These are phyloP conservation scores for Lepidium africanum DNA, from an alignment of 345 rosid genomes.

Conservation along the genomic window DNA sequence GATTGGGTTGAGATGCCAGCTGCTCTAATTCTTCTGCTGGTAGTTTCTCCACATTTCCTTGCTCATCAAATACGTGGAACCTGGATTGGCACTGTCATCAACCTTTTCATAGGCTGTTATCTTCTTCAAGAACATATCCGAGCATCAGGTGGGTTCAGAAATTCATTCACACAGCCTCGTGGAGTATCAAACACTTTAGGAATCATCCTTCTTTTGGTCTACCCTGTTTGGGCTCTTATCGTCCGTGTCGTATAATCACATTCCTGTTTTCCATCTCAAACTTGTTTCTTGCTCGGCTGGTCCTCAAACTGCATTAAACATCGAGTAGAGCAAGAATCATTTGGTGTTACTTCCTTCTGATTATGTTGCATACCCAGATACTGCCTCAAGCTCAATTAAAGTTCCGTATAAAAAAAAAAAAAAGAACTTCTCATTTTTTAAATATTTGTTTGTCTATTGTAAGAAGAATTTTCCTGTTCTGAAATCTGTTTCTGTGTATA, in stretches of 20 bases:
- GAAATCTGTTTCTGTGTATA: neutral
- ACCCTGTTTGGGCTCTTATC: constrained; percentile 81
- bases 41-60: constrained; percentile 56
- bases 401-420: neutral
- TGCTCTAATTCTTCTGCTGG: constrained; percentile 62
- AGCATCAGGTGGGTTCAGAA: constrained; percentile 90
- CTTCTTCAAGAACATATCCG: constrained; percentile 84
- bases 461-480: neutral
- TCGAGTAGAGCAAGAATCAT: neutral
- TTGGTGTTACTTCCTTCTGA: neutral
- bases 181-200: constrained; percentile 85
- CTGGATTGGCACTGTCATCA: constrained; percentile 50
- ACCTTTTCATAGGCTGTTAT: constrained; percentile 72
- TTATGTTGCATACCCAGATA: constrained; percentile 9
- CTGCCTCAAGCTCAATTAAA: constrained; percentile 2
- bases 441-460: constrained; percentile 12
- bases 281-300: constrained; percentile 2
- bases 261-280: neutral
- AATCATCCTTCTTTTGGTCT: constrained; percentile 66
- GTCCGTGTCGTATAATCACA: constrained; percentile 37
- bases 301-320: neutral
- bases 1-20: constrained; percentile 80
- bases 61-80: constrained; percentile 42
- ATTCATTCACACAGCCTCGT: constrained; percentile 64
- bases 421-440: neutral